Evolutionary conservation across 331 rosid species (phyloP), one percentile per base, ranked within the genome.

Genomic region (Telfairia occidentalis): DNA sequence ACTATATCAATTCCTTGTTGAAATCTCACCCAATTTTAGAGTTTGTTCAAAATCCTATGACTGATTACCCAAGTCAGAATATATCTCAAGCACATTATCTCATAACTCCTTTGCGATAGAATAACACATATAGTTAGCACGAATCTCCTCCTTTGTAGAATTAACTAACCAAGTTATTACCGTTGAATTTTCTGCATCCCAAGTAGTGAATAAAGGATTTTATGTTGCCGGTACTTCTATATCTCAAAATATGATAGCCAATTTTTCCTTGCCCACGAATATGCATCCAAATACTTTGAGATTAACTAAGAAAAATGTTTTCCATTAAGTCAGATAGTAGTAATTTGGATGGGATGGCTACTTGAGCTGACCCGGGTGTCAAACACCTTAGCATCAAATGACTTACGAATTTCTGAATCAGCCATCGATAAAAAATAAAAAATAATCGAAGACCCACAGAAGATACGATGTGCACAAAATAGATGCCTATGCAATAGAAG

Each of bases 111-210:
- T 50, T 8, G 34, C 34, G 0, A 23, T 74, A 21, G 65, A 24
- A 37, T 74, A 19, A 21, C 77, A 54, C 52, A 53, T 54, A 19
- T 74, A 74, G 19, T 74, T 54, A 0, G 34, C 7, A 32, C 28
- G 13, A 4, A 77, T 77, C 3, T 65, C 65, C 5, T 65, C 75
- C 0, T 49, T 75, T 65, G 6, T 35, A 77, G 55, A 50, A 16
- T 77, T 77, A 7, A 37, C 69, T 0, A 74, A 49, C 57, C 42
- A 74, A 0, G 57, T 40, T 30, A 57, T 74, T 1, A 40, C 54
- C 77, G 57, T 75, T 21, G 40, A 57, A 16, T 74, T 75, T 75
- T 75, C 57, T 9, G 37, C 55, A 55, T 57, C 78, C 78, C 70
- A 37, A 12, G 15, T 37, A 57, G 12, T 11, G 26, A 54, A 75